These are phyloP conservation scores for Malassezia pachydermatis DNA, from an alignment of 1,284 basidiomycete genomes.

Conservation along the genomic window DNA sequence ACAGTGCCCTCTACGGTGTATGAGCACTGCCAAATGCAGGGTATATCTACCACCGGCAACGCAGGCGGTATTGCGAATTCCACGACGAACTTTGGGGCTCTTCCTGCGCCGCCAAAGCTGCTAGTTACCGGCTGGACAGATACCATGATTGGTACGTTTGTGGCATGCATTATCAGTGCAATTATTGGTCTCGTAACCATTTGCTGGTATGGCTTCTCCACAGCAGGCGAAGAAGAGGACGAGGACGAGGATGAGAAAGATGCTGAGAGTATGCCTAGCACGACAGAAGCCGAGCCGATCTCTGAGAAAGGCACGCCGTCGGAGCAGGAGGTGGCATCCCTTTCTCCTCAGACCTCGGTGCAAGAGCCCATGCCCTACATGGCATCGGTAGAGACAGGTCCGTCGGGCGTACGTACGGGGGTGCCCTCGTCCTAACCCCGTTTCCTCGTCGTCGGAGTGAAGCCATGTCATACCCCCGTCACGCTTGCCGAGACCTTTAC, in stretches of 20 bases:
- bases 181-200: conserved; percentile 68
- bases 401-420: too few relatives aligned
- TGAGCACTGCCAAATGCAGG: conserved; percentile 47
- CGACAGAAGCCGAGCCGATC: too few relatives aligned
- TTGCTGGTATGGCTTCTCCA: conserved; percentile 58
- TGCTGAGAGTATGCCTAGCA: too few relatives aligned
- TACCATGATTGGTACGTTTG: conserved; percentile 61
- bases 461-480: too few relatives aligned
- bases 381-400: too few relatives aligned
- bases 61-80: conserved; percentile 36
- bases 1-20: background rate
- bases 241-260: conserved; percentile 18
- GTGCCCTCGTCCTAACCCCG: too few relatives aligned
- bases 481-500: too few relatives aligned
- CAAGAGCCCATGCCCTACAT: too few relatives aligned
- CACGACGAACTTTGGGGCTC: conserved; percentile 22
- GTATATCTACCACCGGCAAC: conserved; percentile 51
- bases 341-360: too few relatives aligned
- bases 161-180: conserved; percentile 70
- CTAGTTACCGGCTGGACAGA: conserved; percentile 23
- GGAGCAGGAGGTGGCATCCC: too few relatives aligned
- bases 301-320: too few relatives aligned
- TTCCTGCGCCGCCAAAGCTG: conserved; percentile 5
- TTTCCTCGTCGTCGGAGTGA: too few relatives aligned
- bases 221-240: conserved; percentile 5